These are phyloP conservation scores for Nothopassalora personata DNA, from an alignment of 2,329 filamentous ascomycete species.

Conservation along the genomic window DNA sequence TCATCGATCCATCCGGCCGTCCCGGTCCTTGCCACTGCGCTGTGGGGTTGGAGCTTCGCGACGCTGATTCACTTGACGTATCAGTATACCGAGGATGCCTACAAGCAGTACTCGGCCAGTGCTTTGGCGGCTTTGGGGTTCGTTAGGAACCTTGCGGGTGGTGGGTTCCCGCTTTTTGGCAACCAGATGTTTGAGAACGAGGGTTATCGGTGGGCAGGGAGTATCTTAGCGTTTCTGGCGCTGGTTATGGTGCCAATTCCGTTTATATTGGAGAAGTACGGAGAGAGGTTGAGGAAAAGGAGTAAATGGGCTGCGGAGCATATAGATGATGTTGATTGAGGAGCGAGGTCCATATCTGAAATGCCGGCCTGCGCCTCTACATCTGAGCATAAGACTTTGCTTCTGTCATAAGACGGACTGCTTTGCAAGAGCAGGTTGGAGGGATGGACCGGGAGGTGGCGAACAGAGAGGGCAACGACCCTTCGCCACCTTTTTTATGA, in stretches of 20 bases:
- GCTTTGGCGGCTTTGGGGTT: conserved; percentile 37
- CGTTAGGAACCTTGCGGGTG: conserved; percentile 34
- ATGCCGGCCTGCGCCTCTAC: too few relatives aligned
- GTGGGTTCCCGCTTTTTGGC: conserved; percentile 36
- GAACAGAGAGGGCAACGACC: background rate
- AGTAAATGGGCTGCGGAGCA: background rate
- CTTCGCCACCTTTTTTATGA: background rate
- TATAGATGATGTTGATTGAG: background rate
- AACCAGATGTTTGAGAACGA: conserved; percentile 33
- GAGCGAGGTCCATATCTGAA: too few relatives aligned
- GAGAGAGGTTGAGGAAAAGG: background rate
- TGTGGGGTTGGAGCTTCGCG: conserved; percentile 48
- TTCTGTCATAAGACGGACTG: too few relatives aligned
- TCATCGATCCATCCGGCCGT: conserved; percentile 28
- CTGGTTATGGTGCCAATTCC: conserved; percentile 24
- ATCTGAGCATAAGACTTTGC: too few relatives aligned
- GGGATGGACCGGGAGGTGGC: background rate
- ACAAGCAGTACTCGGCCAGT: conserved; percentile 40
- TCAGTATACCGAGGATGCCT: conserved; percentile 46
- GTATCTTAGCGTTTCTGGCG: conserved; percentile 36
- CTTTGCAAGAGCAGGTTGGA: background rate
- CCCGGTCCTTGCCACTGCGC: conserved; percentile 43
- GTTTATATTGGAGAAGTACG: conserved; percentile 23
- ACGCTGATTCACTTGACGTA: conserved; percentile 47
- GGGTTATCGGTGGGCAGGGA: conserved; percentile 32